Evolutionary conservation across 179 eudicot species (phyloP).

Genomic region (Gypsophila paniculata): DNA sequence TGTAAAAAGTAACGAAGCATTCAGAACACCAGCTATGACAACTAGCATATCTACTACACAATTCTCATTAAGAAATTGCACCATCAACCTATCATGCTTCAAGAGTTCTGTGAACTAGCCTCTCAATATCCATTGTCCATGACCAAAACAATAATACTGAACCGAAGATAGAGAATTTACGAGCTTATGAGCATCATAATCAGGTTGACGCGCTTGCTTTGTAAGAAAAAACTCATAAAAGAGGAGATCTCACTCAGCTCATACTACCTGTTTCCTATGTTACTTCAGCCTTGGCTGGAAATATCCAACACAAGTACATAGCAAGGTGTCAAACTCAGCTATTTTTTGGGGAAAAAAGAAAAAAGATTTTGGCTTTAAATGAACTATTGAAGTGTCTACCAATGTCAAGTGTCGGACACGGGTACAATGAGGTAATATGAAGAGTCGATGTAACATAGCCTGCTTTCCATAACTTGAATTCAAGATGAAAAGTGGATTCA

Average conservation of each 20-base stretch:
- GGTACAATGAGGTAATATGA: no score
- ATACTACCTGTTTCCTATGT: not conserved
- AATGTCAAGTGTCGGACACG: no score
- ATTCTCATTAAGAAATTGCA: not conserved
- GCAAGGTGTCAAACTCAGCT: no score
- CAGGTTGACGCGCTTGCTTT: not conserved
- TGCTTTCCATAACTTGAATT: not conserved
- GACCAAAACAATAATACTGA: not conserved
- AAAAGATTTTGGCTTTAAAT: no score
- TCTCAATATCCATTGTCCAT: not conserved
- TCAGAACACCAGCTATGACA: not conserved
- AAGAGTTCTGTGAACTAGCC: not conserved
- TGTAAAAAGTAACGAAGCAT: not conserved
- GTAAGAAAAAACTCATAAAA: not conserved
- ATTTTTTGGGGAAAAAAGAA: no score
- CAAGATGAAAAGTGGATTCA: not conserved
- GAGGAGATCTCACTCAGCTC: not conserved
- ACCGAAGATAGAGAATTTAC: not conserved
- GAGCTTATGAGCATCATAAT: not conserved
- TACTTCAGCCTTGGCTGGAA: no score
- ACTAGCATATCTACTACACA: not conserved
- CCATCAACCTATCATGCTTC: not conserved
- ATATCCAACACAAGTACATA: no score
- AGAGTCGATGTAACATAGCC: no score
- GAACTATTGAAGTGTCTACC: no score